A percentile compares a stretch with the other conserved stretches of the same genome.
These are phyloP conservation scores for Phialemoniopsis sp. DNA, from an alignment of 2,329 filamentous ascomycete genomes.

Conservation along the genomic window DNA sequence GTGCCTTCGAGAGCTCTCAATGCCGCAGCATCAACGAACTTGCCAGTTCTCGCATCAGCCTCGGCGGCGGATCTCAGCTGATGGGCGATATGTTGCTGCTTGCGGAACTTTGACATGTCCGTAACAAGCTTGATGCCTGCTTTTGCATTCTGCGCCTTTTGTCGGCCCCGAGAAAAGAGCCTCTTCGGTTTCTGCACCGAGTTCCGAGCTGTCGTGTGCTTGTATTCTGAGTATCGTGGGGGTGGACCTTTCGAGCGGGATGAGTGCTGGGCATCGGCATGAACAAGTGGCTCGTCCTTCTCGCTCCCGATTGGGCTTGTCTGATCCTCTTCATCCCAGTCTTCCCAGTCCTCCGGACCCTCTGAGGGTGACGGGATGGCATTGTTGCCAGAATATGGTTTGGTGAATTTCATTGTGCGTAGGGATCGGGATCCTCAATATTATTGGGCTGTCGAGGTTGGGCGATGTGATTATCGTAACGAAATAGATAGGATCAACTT, in stretches of 20 bases:
- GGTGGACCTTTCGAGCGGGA: constrained; percentile 3
- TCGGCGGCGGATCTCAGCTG: constrained; percentile 16
- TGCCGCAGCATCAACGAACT: constrained; percentile 56
- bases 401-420: too few species aligned
- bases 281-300: constrained; percentile 23
- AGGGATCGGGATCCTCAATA: too few species aligned
- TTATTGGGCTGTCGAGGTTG: too few species aligned
- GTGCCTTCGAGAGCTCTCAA: constrained; percentile 56
- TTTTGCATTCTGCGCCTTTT: constrained; percentile 56
- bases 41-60: constrained; percentile 25
- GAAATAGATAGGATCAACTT: too few species aligned
- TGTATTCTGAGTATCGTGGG: constrained; percentile 4
- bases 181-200: constrained; percentile 37
- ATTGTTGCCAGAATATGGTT: too few species aligned
- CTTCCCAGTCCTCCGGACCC: constrained; percentile 42
- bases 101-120: constrained; percentile 54
- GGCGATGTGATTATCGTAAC: too few species aligned
- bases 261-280: constrained; percentile 4
- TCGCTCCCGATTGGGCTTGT: constrained; percentile 32
- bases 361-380: too few species aligned
- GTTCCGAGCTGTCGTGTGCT: constrained; percentile 20
- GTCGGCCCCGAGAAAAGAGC: constrained; percentile 55
- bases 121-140: constrained; percentile 67
- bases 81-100: constrained; percentile 27
- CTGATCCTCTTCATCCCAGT: constrained; percentile 46